phyloP scores from a whole-genome alignment of 148 eudicot genomes.

The Polygonum maritimum region DNA sequence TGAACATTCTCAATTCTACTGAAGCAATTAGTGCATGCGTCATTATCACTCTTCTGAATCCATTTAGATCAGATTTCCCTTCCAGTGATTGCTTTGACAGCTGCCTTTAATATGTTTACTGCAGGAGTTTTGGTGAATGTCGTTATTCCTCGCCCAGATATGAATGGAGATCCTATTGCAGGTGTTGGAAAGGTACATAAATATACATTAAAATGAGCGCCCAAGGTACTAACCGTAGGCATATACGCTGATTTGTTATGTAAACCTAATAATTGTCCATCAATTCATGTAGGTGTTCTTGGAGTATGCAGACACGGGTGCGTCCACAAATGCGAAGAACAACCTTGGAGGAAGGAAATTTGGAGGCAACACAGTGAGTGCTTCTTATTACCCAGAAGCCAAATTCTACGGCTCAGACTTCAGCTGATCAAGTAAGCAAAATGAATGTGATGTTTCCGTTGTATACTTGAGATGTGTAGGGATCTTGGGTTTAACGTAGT shows the following conservation, averaged over 20 bases:
- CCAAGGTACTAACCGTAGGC: background rate
- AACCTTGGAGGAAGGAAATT: conserved; percentile 72
- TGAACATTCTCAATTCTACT: background rate
- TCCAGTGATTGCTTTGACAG: background rate
- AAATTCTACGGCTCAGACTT: conserved; percentile 46
- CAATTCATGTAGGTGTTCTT: conserved; percentile 48
- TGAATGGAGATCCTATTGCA: conserved; percentile 40
- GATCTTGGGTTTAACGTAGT: background rate
- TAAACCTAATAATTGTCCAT: background rate
- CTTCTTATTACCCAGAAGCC: conserved; percentile 69
- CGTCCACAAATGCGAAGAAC: conserved; percentile 52
- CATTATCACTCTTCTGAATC: background rate
- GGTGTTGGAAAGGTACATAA: conserved; percentile 73
- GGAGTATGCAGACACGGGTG: conserved; percentile 51
- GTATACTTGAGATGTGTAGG: background rate
- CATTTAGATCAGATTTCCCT: background rate
- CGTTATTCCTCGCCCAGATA: conserved; percentile 66
- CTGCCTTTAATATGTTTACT: conserved; percentile 9
- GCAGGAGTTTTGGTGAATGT: conserved; percentile 63
- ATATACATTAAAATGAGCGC: background rate
- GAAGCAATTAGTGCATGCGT: background rate
- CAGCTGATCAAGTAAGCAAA: conserved; percentile 12
- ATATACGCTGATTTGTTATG: background rate
- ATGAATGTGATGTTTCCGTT: background rate
- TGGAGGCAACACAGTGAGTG: conserved; percentile 63